Evolutionary conservation across 257 asterid genomes (phyloP).

Genomic region (Przewalskia tangutica): DNA sequence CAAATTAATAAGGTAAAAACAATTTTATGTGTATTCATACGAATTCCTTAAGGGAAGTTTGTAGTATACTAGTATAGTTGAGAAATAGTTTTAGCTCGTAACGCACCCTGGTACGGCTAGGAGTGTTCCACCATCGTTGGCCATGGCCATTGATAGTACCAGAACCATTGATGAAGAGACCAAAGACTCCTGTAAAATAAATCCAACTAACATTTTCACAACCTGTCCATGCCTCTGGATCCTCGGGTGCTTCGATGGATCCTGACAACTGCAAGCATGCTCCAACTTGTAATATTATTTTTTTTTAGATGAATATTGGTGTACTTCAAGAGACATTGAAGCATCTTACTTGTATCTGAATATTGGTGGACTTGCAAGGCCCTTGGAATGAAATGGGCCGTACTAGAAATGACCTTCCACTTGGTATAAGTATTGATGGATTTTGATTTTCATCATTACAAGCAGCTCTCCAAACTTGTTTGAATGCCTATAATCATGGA

Average conservation of each 20-base stretch:
- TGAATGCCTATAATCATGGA: conserved; percentile 1
- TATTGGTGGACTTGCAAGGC: conserved; percentile 4
- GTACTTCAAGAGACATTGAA: neutral
- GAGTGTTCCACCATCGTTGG: conserved; percentile 7
- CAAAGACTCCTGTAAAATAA: conserved; percentile 2
- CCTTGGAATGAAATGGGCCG: conserved; percentile 11
- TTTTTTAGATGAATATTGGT: too few relatives aligned
- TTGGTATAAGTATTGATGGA: conserved; percentile 2
- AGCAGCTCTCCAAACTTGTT: conserved; percentile 8
- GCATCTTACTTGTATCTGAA: neutral
- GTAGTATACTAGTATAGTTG: too few relatives aligned
- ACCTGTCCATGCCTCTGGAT: conserved; percentile 3
- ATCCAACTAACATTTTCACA: conserved; percentile 12
- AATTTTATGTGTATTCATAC: too few relatives aligned
- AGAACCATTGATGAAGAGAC: conserved; percentile 7
- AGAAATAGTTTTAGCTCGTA: neutral
- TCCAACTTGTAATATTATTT: neutral
- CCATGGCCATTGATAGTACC: conserved; percentile 14
- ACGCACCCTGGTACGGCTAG: neutral
- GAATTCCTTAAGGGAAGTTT: too few relatives aligned
- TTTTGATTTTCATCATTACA: neutral
- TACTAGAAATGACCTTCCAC: neutral
- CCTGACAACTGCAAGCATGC: conserved; percentile 7
- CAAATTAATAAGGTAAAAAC: too few relatives aligned
- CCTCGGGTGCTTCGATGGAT: conserved; percentile 3